Base-by-base conservation (phyloP, 1,284 basidiomycete genomes). In the Cutaneotrichosporon arboriforme region DNA sequence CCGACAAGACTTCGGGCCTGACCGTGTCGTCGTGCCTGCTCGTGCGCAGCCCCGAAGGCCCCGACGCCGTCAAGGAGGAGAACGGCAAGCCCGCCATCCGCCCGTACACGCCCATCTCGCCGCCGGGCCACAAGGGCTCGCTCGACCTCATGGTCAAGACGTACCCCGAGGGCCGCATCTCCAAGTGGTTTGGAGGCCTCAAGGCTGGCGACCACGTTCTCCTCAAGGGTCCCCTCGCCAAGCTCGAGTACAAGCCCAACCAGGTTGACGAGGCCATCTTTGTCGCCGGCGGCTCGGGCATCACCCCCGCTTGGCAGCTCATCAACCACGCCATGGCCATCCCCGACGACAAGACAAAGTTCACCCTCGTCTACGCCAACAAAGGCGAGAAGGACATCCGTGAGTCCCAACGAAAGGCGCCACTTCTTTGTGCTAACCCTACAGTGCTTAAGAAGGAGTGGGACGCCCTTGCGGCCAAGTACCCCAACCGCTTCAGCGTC, bases 261-360 rank as follows among this genome's bases (percentile, higher is more conserved):
- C 82, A 88, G 69, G 86, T 90, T 58, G 87, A 93, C 47, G 78
- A 89, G 63, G 85, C 96, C 56, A 87, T 86, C 36, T 79, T 94
- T 68, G 88, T 97, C 65, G 90, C 89, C 40, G 94, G 94, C 40
- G 77, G 77, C 31, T 72, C 69, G 48, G 77, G 77, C 57, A 66
- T 69, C 55, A 80, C 79, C 14, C 79, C 79, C 21, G 77, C 78
- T 66, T 79, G 75, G 63, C 78, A 80, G 65, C 66, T 93, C 64
- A 72, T 92, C 55, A 79, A 78, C 45, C 82, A 91, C 73, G 85
- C 88, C 4, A 81, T 93, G 51, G 49, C 58, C 36, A 46, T 74
- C n/a, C 67, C 78, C 2, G 83, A 87, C 63, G 97, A 98, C 83
- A 92, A 87, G 78, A 97, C 96, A 61, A 91, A 93, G 72, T 94